A percentile compares a stretch with the other conserved stretches of the same genome.
Evolutionary conservation across 2,329 filamentous ascomycete genomes (phyloP).

Genomic region (Stylonectria norvegica): DNA sequence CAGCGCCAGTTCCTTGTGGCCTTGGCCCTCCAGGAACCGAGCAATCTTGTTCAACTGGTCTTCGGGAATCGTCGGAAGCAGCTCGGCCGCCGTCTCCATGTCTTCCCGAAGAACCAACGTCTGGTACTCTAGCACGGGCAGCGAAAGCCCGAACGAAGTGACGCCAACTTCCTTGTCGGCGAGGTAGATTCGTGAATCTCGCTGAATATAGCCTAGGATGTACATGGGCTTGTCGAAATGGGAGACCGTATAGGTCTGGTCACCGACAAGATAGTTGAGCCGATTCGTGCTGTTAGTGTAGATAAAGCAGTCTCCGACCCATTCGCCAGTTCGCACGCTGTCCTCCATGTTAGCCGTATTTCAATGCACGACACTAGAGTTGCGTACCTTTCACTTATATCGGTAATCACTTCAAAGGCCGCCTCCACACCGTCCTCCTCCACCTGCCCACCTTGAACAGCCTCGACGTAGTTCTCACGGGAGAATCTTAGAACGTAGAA

Average conservation of each 20-base stretch:
- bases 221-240: slow-evolving; percentile 97
- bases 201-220: slow-evolving; percentile 88
- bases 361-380: fast-evolving
- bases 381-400: slow-evolving; percentile 80
- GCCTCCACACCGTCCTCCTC: slow-evolving; percentile 92
- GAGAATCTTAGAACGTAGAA: slow-evolving; percentile 94
- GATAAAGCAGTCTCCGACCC: slow-evolving; percentile 98
- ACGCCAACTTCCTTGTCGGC: slow-evolving; percentile 93
- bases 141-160: slow-evolving; percentile 84
- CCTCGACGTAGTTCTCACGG: slow-evolving; percentile 81
- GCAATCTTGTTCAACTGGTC: slow-evolving; percentile 98
- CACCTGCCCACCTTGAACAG: slow-evolving; percentile 74
- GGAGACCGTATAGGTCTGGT: slow-evolving; percentile 95
- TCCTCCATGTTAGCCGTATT: slow-evolving; percentile 18
- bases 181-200: slow-evolving; percentile 92
- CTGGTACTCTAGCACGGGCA: slow-evolving; percentile 94
- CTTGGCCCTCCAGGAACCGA: slow-evolving; percentile 93
- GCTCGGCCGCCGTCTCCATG: slow-evolving; percentile 83
- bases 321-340: slow-evolving; percentile 88
- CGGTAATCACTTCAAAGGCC: slow-evolving; percentile 93
- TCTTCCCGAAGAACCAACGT: slow-evolving; percentile 91
- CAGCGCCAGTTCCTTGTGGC: slow-evolving; percentile 91
- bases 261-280: slow-evolving; percentile 94
- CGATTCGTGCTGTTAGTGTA: slow-evolving; percentile 97
- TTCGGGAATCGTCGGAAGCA: slow-evolving; percentile 78